Percentiles rank a stretch among this genome's conserved stretches.
Conservation (phyloP, 495 filamentous ascomycete genomes). For the Cenococcum geophilum region DNA sequence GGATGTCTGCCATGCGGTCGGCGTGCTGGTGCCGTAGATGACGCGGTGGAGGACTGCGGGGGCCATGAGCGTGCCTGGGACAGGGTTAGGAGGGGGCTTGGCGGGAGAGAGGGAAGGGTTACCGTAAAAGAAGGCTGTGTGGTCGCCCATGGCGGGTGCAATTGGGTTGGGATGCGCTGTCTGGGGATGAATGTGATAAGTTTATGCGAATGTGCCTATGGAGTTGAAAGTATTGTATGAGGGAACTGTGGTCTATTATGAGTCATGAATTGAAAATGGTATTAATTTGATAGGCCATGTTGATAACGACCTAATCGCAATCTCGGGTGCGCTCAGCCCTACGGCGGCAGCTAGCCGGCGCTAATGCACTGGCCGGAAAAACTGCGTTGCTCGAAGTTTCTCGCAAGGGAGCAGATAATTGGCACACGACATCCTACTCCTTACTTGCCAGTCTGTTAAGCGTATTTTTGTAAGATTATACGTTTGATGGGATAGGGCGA, state of each 20-base stretch:
- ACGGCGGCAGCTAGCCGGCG: conserved; percentile 10
- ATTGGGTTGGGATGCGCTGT: not conserved
- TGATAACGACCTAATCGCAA: not conserved
- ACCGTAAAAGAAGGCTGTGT: conserved; percentile 64
- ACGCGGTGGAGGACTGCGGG: conserved; percentile 76
- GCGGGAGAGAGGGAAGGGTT: conserved; percentile 46
- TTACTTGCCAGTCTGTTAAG: not conserved
- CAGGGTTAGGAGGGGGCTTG: conserved; percentile 30
- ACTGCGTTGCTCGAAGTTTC: not conserved
- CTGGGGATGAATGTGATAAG: not conserved
- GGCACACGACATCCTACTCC: not conserved
- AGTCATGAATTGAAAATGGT: no score
- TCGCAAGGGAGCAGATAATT: not conserved
- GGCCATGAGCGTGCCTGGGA: conserved; percentile 60
- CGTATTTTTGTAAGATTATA: no score
- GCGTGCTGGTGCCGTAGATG: conserved; percentile 54
- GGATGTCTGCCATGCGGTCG: conserved; percentile 39
- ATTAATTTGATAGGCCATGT: not conserved
- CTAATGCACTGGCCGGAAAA: conserved; percentile 11
- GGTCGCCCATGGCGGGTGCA: conserved; percentile 19
- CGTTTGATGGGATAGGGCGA: no score
- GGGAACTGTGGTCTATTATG: not conserved
- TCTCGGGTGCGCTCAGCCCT: conserved; percentile 15
- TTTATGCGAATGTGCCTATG: not conserved
- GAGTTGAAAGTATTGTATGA: not conserved